Evolutionary conservation across 371 early-diverging fungal genomes (phyloP).

Genomic region (Phascolomyces articulosus): DNA sequence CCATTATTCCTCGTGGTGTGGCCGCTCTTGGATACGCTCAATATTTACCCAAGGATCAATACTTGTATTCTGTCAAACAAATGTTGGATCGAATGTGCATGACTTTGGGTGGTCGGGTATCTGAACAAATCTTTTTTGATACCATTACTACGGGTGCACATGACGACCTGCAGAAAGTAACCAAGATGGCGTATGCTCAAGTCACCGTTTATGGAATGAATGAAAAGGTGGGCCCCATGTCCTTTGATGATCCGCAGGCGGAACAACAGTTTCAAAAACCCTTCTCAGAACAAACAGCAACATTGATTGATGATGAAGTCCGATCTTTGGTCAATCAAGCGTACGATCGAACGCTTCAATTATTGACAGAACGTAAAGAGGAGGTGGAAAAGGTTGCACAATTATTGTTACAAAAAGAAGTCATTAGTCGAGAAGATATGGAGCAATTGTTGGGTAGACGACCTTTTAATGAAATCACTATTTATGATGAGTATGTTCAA

Average conservation of each 20-base stretch:
- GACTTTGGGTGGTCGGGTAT: slow-evolving; percentile 97
- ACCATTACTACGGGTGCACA: slow-evolving; percentile 90
- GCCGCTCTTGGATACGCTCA: slow-evolving; percentile 98
- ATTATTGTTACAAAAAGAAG: slow-evolving; percentile 93
- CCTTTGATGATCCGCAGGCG: slow-evolving; percentile 77
- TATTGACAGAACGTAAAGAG: slow-evolving; percentile 81
- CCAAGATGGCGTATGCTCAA: slow-evolving; percentile 95
- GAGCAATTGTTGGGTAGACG: slow-evolving; percentile 86
- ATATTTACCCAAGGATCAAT: slow-evolving; percentile 97
- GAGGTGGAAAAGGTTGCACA: slow-evolving; percentile 95
- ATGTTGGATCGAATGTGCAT: slow-evolving; percentile 97
- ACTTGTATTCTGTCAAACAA: slow-evolving; percentile 90
- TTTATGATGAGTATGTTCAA: slow-evolving; percentile 16
- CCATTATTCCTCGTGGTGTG: slow-evolving; percentile 96
- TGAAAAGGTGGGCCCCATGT: slow-evolving; percentile 82
- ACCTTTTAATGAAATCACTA: slow-evolving; percentile 90
- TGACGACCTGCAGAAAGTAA: slow-evolving; percentile 97
- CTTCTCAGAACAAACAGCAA: slow-evolving; percentile 94
- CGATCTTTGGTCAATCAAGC: slow-evolving; percentile 80
- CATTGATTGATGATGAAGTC: slow-evolving; percentile 94
- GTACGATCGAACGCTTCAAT: slow-evolving; percentile 78
- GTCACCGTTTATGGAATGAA: slow-evolving; percentile 97
- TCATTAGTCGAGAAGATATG: slow-evolving; percentile 95
- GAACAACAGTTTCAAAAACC: slow-evolving; percentile 91
- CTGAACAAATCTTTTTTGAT: slow-evolving; percentile 94